Evolutionary conservation across 257 asterid species (phyloP).

Genomic region (Cynanchum wilfordii): DNA sequence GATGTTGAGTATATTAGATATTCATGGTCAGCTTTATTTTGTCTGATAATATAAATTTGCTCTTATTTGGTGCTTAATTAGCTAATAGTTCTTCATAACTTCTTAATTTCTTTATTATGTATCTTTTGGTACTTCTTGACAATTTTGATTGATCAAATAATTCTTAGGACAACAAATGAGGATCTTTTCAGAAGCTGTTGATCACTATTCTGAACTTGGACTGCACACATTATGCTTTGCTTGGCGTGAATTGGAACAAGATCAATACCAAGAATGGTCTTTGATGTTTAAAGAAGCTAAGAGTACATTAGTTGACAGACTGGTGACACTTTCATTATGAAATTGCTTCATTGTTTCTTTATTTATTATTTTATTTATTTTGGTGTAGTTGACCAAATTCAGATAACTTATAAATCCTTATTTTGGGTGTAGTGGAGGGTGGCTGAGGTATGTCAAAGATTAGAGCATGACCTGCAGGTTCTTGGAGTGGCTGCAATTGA

Average conservation of each 20-base stretch:
- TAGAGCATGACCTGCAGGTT: conserved; percentile 81
- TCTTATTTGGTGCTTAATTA: not conserved
- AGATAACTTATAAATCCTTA: not conserved
- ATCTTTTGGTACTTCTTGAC: not conserved
- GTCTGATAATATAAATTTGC: not conserved
- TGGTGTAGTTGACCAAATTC: not conserved
- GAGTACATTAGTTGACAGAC: conserved; percentile 88
- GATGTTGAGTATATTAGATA: not conserved
- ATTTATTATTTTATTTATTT: too few relatives aligned
- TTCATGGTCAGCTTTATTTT: not conserved
- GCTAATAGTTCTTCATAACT: not conserved
- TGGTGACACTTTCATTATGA: conserved; percentile 39
- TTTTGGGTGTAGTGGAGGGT: conserved; percentile 73
- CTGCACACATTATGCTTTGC: conserved; percentile 94
- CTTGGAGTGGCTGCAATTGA: conserved; percentile 99
- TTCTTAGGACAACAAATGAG: conserved; percentile 78
- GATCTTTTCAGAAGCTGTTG: conserved; percentile 80
- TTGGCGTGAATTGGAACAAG: conserved; percentile 79
- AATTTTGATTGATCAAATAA: conserved; percentile 15
- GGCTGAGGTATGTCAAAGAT: conserved; percentile 92
- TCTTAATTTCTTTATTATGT: not conserved
- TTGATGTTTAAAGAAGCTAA: conserved; percentile 89
- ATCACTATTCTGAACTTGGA: conserved; percentile 90
- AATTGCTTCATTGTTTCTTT: not conserved
- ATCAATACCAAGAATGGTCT: conserved; percentile 91